phyloP scores from a whole-genome alignment of 1,139 yeast genomes.

The Lodderomyces margitis region DNA sequence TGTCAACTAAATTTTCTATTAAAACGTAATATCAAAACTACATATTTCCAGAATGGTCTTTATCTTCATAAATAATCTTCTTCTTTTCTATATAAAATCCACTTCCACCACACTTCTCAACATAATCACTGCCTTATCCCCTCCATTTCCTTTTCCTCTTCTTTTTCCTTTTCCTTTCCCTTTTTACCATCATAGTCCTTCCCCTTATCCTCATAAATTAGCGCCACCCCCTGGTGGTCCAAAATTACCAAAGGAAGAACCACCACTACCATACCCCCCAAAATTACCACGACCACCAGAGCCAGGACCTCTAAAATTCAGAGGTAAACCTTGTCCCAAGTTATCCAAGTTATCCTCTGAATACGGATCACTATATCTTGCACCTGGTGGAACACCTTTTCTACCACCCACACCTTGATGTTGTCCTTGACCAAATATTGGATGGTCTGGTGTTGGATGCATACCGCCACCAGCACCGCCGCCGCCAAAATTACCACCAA shows the following conservation, averaged over 20 bases:
- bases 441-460: slow-evolving; percentile 53
- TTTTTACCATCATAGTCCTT: too few relatives aligned
- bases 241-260: slow-evolving; percentile 5
- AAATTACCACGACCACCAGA: slow-evolving; percentile 13
- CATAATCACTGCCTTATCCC: neutral
- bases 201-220: too few relatives aligned
- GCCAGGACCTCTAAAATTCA: slow-evolving; percentile 29
- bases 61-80: neutral
- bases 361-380: slow-evolving; percentile 56
- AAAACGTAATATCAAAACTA: too few relatives aligned
- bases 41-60: too few relatives aligned
- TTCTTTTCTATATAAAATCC: neutral
- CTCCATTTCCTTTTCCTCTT: too few relatives aligned
- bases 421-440: slow-evolving; percentile 34
- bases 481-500: slow-evolving; percentile 4
- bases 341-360: slow-evolving; percentile 42
- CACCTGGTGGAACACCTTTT: slow-evolving; percentile 47
- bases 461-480: slow-evolving; percentile 47
- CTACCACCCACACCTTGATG: slow-evolving; percentile 23
- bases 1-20: too few relatives aligned
- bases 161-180: too few relatives aligned
- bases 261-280: slow-evolving; percentile 14
- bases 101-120: neutral
- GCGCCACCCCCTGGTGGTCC: slow-evolving; percentile 7
- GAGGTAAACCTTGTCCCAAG: slow-evolving; percentile 51